Conservation (phyloP, 2,329 filamentous ascomycete species). For the Ophiosphaerella herpotricha region DNA sequence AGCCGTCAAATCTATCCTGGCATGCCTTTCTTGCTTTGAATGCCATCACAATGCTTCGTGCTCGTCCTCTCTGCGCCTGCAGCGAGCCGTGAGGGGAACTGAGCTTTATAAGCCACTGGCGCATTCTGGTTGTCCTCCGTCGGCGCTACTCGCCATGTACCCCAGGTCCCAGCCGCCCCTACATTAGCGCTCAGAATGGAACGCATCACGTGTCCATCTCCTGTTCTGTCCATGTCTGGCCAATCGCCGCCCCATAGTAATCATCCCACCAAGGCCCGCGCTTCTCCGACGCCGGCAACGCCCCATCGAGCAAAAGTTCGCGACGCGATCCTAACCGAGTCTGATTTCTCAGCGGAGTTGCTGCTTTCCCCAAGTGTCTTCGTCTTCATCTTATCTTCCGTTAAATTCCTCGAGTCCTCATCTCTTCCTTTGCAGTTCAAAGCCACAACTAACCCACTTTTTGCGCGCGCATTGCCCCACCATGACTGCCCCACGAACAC, state of each 20-base stretch:
- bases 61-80: neutral
- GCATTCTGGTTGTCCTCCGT: neutral
- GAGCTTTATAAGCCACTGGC: neutral
- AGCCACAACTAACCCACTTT: neutral
- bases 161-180: neutral
- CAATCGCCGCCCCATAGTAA: neutral
- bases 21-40: no score
- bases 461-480: constrained; percentile 20
- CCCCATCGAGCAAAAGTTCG: constrained; percentile 30
- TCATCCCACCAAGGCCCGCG: constrained; percentile 15
- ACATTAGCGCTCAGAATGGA: neutral
- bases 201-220: no score
- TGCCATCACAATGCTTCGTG: neutral
- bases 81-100: neutral
- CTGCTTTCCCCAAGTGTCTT: neutral
- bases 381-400: neutral
- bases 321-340: constrained; percentile 17
- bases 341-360: constrained; percentile 6
- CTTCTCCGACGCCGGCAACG: constrained; percentile 35
- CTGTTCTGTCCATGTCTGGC: neutral
- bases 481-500: constrained; percentile 60
- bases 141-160: neutral
- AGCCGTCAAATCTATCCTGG: neutral
- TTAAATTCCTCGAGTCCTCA: no score
- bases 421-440: neutral